Evolutionary conservation across 2,329 filamentous ascomycete species (phyloP).

Genomic region (Emmonsiellopsis sp.): DNA sequence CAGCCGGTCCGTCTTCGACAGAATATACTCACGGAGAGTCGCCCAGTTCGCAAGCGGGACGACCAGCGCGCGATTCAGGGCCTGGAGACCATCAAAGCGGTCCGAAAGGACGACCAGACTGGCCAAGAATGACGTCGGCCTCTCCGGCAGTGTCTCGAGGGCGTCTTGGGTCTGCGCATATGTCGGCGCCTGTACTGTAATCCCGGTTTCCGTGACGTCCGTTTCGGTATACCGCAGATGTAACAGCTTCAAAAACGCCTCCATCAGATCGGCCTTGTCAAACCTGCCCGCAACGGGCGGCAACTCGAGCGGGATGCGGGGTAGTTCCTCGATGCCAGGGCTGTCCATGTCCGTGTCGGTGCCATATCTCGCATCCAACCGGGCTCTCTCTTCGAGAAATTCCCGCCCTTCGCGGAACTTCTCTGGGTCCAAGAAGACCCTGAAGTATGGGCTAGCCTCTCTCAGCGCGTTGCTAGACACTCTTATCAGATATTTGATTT

Average conservation of each 20-base stretch:
- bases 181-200: too few species aligned
- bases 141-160: conserved; percentile 2
- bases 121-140: conserved; percentile 7
- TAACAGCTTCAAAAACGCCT: conserved; percentile 8
- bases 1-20: conserved; percentile 16
- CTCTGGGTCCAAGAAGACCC: conserved; percentile 28
- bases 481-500: conserved; percentile 19
- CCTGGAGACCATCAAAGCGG: conserved; percentile 4
- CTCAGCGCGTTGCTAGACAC: conserved; percentile 24
- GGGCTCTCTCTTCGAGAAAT: conserved; percentile 19
- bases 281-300: conserved; percentile 20
- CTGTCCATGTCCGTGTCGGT: conserved; percentile 3
- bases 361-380: conserved; percentile 9
- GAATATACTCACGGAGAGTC: conserved; percentile 20
- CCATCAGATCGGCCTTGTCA: conserved; percentile 2
- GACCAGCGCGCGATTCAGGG: neutral
- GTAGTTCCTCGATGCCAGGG: conserved; percentile 18
- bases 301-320: conserved; percentile 18
- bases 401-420: conserved; percentile 33
- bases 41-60: neutral
- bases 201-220: too few species aligned
- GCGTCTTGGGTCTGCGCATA: neutral
- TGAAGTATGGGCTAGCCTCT: conserved; percentile 30
- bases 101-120: conserved; percentile 9
- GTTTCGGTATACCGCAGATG: neutral